Conservation (phyloP, 768 basidiomycete species). For the Termitomyces sp. region DNA sequence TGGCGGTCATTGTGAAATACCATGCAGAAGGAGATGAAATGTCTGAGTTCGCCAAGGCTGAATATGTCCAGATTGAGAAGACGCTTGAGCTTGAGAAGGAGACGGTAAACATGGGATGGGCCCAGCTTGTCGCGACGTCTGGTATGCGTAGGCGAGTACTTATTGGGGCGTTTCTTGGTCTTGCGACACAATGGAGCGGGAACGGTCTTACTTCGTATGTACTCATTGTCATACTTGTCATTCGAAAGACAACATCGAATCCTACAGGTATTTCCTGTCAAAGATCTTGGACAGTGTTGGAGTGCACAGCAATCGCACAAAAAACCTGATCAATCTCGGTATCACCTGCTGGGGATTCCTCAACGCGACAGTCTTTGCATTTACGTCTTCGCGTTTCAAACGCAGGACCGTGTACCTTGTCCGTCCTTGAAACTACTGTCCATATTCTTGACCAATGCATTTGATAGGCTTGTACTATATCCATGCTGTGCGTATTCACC, state of each 20-base stretch:
- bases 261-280: constrained; percentile 45
- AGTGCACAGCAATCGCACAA: constrained; percentile 41
- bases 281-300: constrained; percentile 51
- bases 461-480: constrained; percentile 40
- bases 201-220: constrained; percentile 51
- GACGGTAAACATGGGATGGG: constrained; percentile 40
- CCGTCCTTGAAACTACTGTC: constrained; percentile 10
- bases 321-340: constrained; percentile 53
- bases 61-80: constrained; percentile 50
- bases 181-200: constrained; percentile 62
- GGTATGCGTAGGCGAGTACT: constrained; percentile 50
- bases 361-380: constrained; percentile 45
- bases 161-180: constrained; percentile 44
- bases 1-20: constrained; percentile 45
- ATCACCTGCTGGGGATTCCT: constrained; percentile 52
- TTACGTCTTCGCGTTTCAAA: constrained; percentile 44
- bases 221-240: not conserved
- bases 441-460: not conserved
- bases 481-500: constrained; percentile 42
- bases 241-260: not conserved
- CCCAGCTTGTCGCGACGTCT: constrained; percentile 35
- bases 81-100: constrained; percentile 50
- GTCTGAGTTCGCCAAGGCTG: constrained; percentile 53
- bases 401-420: constrained; percentile 48
- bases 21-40: constrained; percentile 54